Evolutionary conservation across 306 rosid species (phyloP).

Genomic region (Cicer bijugum): DNA sequence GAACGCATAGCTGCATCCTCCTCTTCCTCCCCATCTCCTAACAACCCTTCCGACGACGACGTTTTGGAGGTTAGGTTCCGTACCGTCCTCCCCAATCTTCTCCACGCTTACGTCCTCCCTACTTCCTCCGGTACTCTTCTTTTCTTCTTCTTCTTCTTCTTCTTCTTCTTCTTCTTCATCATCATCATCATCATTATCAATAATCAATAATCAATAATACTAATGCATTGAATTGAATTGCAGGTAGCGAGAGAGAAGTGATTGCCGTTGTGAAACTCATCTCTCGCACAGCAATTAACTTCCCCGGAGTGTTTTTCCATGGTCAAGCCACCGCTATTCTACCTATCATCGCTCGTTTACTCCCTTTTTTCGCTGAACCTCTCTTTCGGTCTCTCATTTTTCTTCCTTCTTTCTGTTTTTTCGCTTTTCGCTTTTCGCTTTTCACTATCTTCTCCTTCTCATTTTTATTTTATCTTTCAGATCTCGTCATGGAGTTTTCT

Average conservation of each 20-base stretch:
- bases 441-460: background rate
- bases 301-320: slow-evolving; percentile 80
- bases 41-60: slow-evolving; percentile 52
- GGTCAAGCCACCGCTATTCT: slow-evolving; percentile 64
- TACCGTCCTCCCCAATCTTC: slow-evolving; percentile 81
- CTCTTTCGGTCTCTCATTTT: slow-evolving; percentile 49
- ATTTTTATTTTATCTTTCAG: slow-evolving; percentile 44
- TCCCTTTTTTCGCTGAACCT: slow-evolving; percentile 84
- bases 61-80: slow-evolving; percentile 79
- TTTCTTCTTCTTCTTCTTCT: background rate
- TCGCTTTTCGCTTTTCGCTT: background rate
- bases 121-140: slow-evolving; percentile 63
- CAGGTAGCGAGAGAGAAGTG: slow-evolving; percentile 66
- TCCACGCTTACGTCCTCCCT: slow-evolving; percentile 67
- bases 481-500: slow-evolving; percentile 70
- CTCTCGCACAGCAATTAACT: slow-evolving; percentile 64
- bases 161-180: background rate
- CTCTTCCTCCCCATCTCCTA: slow-evolving; percentile 53
- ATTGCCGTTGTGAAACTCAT: slow-evolving; percentile 76
- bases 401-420: background rate
- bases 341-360: slow-evolving; percentile 69
- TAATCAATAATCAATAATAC: background rate
- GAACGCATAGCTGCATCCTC: slow-evolving; percentile 80
- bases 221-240: background rate
- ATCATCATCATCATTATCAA: background rate